Evolutionary conservation across 768 basidiomycete species (phyloP).

Genomic region (Mycena floridula): DNA sequence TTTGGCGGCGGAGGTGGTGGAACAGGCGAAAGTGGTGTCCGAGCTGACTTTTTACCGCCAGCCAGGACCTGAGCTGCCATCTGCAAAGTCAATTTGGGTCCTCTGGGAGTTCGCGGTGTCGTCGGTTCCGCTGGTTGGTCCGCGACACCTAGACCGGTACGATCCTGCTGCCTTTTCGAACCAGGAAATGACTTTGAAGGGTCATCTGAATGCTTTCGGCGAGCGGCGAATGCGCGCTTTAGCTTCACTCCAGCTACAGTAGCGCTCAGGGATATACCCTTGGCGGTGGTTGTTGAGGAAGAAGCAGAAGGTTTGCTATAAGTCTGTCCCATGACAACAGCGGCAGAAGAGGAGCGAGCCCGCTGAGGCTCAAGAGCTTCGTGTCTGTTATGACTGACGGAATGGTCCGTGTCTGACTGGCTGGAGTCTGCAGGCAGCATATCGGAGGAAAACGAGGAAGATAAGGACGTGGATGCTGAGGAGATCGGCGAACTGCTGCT

Average conservation of each 20-base stretch:
- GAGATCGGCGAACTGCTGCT: constrained; percentile 30
- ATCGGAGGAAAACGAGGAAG: constrained; percentile 39
- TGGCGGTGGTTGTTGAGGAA: constrained; percentile 16
- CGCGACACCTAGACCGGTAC: constrained; percentile 2
- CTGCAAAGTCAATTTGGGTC: constrained; percentile 29
- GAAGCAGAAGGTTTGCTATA: constrained; percentile 20
- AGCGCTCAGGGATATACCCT: constrained; percentile 30
- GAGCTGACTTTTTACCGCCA: constrained; percentile 22
- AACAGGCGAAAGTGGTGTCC: constrained; percentile 23
- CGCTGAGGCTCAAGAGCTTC: constrained; percentile 18
- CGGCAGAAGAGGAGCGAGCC: constrained; percentile 23
- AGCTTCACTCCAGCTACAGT: constrained; percentile 44
- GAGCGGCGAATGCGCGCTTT: constrained; percentile 51
- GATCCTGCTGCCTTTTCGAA: constrained; percentile 12
- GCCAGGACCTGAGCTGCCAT: constrained; percentile 44
- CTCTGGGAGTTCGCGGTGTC: constrained; percentile 20
- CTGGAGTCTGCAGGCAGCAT: constrained; percentile 31
- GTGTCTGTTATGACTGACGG: constrained; percentile 19
- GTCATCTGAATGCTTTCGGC: constrained; percentile 55
- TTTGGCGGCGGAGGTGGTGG: constrained; percentile 36
- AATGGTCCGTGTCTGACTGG: constrained; percentile 41
- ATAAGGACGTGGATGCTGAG: constrained; percentile 33
- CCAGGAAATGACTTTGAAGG: constrained; percentile 20
- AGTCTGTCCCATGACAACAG: constrained; percentile 33
- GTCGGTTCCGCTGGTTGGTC: constrained; percentile 8